Conservation (phyloP, 1,284 basidiomycete species). For the Puccinia brachypodii region DNA sequence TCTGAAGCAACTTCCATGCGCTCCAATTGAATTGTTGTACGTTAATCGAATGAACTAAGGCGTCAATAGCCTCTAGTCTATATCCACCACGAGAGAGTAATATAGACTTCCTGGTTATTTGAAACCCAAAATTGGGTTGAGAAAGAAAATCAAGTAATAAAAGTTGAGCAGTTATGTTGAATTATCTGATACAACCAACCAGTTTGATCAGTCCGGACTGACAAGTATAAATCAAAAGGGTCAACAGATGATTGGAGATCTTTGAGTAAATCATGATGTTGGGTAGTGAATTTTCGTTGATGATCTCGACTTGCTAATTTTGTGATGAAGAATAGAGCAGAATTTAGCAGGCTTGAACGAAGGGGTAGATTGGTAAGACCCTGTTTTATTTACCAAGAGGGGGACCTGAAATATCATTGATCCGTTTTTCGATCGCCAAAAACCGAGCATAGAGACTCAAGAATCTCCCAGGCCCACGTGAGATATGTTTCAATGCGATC, state of each 20-base stretch:
- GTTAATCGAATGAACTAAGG: constrained; percentile 72
- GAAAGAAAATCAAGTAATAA: too few relatives aligned
- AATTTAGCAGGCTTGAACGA: neutral
- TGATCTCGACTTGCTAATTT: constrained; percentile 68
- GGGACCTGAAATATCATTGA: constrained; percentile 60
- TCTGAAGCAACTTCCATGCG: constrained; percentile 77
- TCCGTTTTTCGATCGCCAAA: constrained; percentile 60
- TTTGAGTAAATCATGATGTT: constrained; percentile 59
- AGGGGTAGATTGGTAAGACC: neutral
- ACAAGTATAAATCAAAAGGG: constrained; percentile 85
- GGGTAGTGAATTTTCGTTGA: constrained; percentile 66
- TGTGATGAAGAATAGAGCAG: constrained; percentile 59
- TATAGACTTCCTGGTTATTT: constrained; percentile 74
- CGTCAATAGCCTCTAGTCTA: constrained; percentile 82
- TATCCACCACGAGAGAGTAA: constrained; percentile 74
- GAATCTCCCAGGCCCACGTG: constrained; percentile 72
- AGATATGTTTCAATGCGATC: constrained; percentile 66
- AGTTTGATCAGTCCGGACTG: constrained; percentile 58
- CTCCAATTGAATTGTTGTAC: constrained; percentile 95
- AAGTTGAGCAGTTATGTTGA: too few relatives aligned
- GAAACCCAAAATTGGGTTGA: constrained; percentile 47
- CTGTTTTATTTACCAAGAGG: constrained; percentile 1
- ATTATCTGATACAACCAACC: too few relatives aligned
- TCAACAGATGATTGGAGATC: constrained; percentile 60
- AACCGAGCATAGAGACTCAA: constrained; percentile 77